Base-by-base conservation (phyloP, 352 stramenopile species). In the Phytophthora rubi region DNA sequence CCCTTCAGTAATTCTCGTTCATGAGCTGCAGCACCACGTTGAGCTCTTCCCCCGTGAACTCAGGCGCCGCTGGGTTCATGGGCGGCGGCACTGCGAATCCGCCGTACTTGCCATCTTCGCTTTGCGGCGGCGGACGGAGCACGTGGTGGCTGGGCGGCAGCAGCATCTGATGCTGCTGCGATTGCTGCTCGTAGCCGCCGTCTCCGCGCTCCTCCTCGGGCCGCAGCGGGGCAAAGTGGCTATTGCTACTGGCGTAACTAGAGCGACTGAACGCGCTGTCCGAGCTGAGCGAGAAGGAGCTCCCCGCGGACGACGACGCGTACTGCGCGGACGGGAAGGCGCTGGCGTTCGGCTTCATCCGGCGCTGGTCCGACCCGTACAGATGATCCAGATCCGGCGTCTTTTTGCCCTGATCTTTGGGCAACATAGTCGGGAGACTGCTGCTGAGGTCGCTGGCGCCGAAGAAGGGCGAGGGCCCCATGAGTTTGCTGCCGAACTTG, bases 1-100 rank as follows among this genome's bases (percentile, higher is more conserved):
- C 21, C 59, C 62, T 82, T 75, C 81, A 92, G 54, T 84, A 71
- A 15, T 67, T 78, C 47, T 91, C 85, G 67, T 93, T 92, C 86
- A 93, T 93, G 57, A 93, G 81, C 56, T 93, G 83, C 55, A 93
- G 51, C 62, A 93, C 86, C 33, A 88, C 86, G 52, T 73, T 93
- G 7, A 93, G 82, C 63, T 93, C 86, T 71, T 92, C 86, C 18
- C 84, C 84, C 13, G 84, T 92, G 53, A 93, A 90, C 63, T 93
- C 86, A 16, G 85, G 77, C 10, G 81, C 82, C 4, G 86, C 83
- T 12, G 77, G 82, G 48, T 93, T 88, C 79, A 93, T 89, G 0
- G 83, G 77, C 37, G 82, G 75, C 8, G 83, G 82, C 61, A 88
- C 77, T 26, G 78, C 51, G 58, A 89, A 90, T 53, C 70, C 71